Conservation (phyloP, 148 eudicot genomes). For the Camellia granthamiana region DNA sequence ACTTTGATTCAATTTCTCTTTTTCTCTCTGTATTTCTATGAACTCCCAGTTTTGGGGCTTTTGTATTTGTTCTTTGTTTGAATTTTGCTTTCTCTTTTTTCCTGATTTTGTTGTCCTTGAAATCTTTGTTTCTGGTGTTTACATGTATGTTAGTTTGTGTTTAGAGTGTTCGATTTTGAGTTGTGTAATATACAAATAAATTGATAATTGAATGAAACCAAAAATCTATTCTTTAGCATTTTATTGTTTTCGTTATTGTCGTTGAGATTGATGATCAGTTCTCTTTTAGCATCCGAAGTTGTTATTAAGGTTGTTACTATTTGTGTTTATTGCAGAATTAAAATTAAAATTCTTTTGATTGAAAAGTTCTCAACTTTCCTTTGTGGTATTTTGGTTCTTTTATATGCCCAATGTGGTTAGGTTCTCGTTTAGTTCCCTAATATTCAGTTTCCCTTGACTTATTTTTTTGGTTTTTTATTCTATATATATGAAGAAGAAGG, state of each 20-base stretch:
- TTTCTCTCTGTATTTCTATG: background rate
- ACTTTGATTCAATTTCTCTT: slow-evolving; percentile 1
- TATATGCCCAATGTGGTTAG: background rate
- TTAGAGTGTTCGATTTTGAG: background rate
- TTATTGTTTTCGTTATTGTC: background rate
- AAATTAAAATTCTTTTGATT: background rate
- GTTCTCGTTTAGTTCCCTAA: background rate
- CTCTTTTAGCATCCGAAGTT: background rate
- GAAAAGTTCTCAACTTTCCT: background rate
- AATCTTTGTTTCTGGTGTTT: background rate
- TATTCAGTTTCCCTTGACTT: background rate
- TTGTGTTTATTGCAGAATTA: background rate
- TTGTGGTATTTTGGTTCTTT: background rate
- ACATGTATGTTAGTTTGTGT: background rate
- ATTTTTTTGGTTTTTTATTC: background rate
- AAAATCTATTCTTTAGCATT: background rate
- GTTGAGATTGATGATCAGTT: background rate
- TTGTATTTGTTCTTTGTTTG: background rate
- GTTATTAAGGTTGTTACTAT: background rate
- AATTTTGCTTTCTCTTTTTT: background rate
- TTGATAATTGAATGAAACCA: slow-evolving; percentile 3
- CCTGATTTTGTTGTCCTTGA: background rate
- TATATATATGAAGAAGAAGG: too few species aligned
- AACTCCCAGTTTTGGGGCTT: background rate
- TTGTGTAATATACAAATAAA: background rate